Conservation (phyloP, 2,329 filamentous ascomycete species). For the Curvularia spicifera region DNA sequence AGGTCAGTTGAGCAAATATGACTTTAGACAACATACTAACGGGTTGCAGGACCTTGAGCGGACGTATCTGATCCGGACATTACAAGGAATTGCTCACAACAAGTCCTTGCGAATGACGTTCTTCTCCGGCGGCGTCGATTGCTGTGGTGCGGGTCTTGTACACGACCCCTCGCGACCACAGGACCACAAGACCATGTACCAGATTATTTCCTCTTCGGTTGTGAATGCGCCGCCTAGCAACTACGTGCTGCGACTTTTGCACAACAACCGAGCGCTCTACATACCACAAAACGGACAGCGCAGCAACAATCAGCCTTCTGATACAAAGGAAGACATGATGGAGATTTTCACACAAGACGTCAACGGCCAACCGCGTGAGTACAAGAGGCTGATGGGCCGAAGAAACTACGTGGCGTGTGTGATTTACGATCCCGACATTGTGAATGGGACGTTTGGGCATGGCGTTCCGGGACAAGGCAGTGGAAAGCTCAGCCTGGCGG, state of each 20-base stretch:
- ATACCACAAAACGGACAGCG: conserved; percentile 85
- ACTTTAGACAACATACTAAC: conserved; percentile 14
- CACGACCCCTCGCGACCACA: conserved; percentile 90
- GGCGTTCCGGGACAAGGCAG: conserved; percentile 49
- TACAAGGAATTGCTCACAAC: conserved; percentile 93
- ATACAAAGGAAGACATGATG: conserved; percentile 99
- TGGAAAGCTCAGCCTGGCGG: conserved; percentile 77
- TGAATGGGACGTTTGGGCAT: conserved; percentile 57
- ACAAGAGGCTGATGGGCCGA: conserved; percentile 90
- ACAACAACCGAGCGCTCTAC: conserved; percentile 92
- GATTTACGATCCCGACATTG: conserved; percentile 87
- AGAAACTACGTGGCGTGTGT: conserved; percentile 93
- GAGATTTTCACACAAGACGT: conserved; percentile 98
- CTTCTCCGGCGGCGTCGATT: conserved; percentile 89
- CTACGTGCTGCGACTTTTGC: conserved; percentile 92
- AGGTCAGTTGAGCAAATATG: conserved; percentile 58
- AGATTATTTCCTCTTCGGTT: conserved; percentile 90
- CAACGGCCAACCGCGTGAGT: conserved; percentile 78
- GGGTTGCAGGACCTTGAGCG: conserved; percentile 77
- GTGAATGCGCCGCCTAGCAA: conserved; percentile 84
- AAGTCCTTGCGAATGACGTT: conserved; percentile 98
- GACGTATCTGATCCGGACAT: conserved; percentile 92
- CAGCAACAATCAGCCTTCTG: conserved; percentile 72
- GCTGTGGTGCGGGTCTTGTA: conserved; percentile 87
- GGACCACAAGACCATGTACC: conserved; percentile 99